Evolutionary conservation across 345 rosid species (phyloP).

Genomic region (Salix caprea): DNA sequence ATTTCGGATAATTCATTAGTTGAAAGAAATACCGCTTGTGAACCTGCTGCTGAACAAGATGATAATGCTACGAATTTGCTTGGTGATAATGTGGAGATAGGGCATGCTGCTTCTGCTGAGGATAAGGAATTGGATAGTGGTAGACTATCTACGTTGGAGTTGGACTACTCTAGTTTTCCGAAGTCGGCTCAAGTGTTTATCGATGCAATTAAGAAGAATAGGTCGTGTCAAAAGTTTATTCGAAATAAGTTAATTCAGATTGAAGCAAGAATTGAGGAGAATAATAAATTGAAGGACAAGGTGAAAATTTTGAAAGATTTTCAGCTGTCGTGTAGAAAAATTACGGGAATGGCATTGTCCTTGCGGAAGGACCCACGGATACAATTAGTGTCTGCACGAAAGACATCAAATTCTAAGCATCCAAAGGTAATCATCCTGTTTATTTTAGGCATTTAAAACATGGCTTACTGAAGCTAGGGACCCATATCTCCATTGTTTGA

Average conservation of each 20-base stretch:
- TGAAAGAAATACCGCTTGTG: slow-evolving; percentile 31
- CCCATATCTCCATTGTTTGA: too few species aligned
- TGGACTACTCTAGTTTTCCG: slow-evolving; percentile 50
- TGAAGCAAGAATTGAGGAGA: slow-evolving; percentile 81
- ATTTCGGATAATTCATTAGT: slow-evolving; percentile 28
- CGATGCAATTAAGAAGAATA: slow-evolving; percentile 76
- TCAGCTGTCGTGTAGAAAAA: slow-evolving; percentile 63
- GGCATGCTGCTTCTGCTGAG: slow-evolving; percentile 21
- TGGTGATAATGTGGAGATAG: slow-evolving; percentile 30
- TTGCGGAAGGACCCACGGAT: slow-evolving; percentile 72
- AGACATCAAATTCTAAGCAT: slow-evolving; percentile 31
- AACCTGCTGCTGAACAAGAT: slow-evolving; percentile 32
- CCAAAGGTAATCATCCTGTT: slow-evolving; percentile 42
- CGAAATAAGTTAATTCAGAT: slow-evolving; percentile 58
- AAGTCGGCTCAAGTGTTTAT: slow-evolving; percentile 61
- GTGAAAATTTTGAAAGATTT: slow-evolving; percentile 65
- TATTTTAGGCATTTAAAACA: background rate
- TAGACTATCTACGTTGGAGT: slow-evolving; percentile 26
- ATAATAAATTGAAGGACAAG: slow-evolving; percentile 64
- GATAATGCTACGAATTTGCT: slow-evolving; percentile 12
- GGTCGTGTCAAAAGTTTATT: slow-evolving; percentile 69
- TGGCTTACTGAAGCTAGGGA: background rate
- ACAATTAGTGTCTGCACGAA: slow-evolving; percentile 55
- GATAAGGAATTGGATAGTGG: slow-evolving; percentile 28
- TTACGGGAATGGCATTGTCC: slow-evolving; percentile 57